Evolutionary conservation across 2,329 filamentous ascomycete genomes (phyloP).

Genomic region (Ceratocystis albifundus): DNA sequence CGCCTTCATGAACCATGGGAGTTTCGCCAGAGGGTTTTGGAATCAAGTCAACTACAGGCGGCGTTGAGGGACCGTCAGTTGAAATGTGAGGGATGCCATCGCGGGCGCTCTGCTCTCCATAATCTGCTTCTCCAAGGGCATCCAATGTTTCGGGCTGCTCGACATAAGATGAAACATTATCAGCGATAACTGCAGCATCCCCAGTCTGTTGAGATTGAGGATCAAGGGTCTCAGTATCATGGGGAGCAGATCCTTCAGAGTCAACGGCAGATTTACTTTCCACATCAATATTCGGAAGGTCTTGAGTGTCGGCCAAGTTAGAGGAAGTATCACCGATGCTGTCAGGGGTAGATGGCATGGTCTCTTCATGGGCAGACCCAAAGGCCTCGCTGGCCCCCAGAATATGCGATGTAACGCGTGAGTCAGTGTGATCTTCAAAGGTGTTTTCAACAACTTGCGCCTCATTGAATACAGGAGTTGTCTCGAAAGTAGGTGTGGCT

Average conservation of each 20-base stretch:
- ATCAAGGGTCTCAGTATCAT: too few relatives aligned
- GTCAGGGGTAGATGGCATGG: neutral
- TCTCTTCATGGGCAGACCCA: neutral
- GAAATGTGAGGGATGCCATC: neutral
- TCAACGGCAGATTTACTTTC: neutral
- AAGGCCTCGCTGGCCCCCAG: neutral
- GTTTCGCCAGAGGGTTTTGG: too few relatives aligned
- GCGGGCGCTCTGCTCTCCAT: neutral
- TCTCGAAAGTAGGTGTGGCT: neutral
- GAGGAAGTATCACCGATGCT: neutral
- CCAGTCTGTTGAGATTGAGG: neutral
- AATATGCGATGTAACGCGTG: neutral
- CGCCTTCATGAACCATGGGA: too few relatives aligned
- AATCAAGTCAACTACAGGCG: too few relatives aligned
- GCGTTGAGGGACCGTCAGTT: neutral
- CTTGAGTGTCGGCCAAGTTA: neutral
- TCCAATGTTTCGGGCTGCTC: neutral
- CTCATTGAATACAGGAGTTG: neutral
- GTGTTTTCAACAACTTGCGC: neutral
- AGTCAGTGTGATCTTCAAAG: neutral
- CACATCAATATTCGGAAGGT: neutral
- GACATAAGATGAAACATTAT: neutral
- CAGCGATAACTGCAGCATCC: neutral
- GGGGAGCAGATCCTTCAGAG: neutral
- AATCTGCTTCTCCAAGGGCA: neutral